Base-by-base conservation (phyloP, 2,329 filamentous ascomycete species). In the Paraphaeosphaeria sporulosa region DNA sequence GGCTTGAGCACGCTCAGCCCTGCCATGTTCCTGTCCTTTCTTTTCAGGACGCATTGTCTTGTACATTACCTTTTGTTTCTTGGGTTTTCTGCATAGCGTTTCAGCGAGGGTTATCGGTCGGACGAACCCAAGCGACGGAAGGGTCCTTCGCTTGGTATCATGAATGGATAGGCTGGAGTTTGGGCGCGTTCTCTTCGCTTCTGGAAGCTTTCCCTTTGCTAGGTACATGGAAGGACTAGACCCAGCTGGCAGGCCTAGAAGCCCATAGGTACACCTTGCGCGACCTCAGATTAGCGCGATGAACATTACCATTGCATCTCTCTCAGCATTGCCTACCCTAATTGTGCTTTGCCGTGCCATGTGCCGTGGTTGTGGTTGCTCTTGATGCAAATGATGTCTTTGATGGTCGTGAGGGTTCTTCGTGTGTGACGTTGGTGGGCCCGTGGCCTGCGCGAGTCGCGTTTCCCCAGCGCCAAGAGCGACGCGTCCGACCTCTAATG, bases 41-140 rank as follows among this genome's bases (percentile, higher is more conserved):
- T 65, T 64, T 63, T 61, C 55, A 32, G 42, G 65, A 60, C 62
- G 50, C 60, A 32, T 59, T 34, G 57, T 66, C 67, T 65, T 74
- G 66, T 64, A 67, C 56, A 62, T 67, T 70, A 69, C 67, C 8
- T 70, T 61, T 62, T 30, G 54, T 64, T 65, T 64, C 55, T 69
- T 54, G n/a, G n/a, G 65, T 64, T 71, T 61, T 66, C 63, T 77
- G 69, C 70, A 69, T 61, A 75, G 75, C 75, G 76, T 77, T 75
- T 76, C 69, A 76, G 74, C 73, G 74, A 69, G 42, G 52, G 25
- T 55, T 36, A 25, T 56, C 64, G 65, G 74, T 64, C 64, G 68
- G 71, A 65, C 63, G 62, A 62, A 49, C 32, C 25, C 44, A 48
- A 68, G 55, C 63, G 69, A 43, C 34, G 55, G 58, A 55, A 32